These are phyloP conservation scores for Leptographium procerum DNA, from an alignment of 2,329 filamentous ascomycete species.

Conservation along the genomic window DNA sequence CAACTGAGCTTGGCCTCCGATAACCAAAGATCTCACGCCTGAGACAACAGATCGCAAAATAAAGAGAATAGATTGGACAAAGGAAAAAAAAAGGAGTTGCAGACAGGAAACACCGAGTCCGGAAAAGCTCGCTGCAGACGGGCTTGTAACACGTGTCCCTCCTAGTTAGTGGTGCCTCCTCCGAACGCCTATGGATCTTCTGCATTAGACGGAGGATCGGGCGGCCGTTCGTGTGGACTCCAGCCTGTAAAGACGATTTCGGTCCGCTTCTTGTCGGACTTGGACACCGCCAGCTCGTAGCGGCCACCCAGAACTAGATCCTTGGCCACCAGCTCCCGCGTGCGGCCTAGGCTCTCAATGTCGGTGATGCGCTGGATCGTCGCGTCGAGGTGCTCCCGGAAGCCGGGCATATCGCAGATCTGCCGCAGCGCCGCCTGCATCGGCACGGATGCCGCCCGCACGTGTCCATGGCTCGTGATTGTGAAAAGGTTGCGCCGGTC, in stretches of 20 bases:
- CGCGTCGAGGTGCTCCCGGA: constrained; percentile 69
- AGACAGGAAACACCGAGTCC: no score
- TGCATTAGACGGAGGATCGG: constrained; percentile 3
- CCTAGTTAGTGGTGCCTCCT: background rate
- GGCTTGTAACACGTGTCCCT: no score
- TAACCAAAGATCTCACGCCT: background rate
- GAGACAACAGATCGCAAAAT: background rate
- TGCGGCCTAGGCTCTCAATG: constrained; percentile 87
- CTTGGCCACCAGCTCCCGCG: constrained; percentile 91
- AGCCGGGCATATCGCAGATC: constrained; percentile 66
- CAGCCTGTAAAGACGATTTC: constrained; percentile 11
- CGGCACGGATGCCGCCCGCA: constrained; percentile 85
- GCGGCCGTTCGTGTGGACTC: constrained; percentile 13
- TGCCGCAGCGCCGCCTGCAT: constrained; percentile 90
- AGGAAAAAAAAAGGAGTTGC: background rate
- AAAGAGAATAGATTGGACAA: background rate
- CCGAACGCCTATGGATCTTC: background rate
- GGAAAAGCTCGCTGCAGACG: no score
- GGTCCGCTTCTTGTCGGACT: constrained; percentile 13
- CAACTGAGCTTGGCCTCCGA: background rate
- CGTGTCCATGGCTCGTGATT: constrained; percentile 76
- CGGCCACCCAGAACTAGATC: constrained; percentile 78
- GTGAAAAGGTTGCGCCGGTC: constrained; percentile 93
- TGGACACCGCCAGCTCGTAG: constrained; percentile 46
- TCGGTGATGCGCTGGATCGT: constrained; percentile 79